Percentiles rank a stretch among this genome's conserved stretches.
These are phyloP conservation scores for Emydomyces testavorans DNA, from an alignment of 2,329 filamentous ascomycete genomes.

Conservation along the genomic window DNA sequence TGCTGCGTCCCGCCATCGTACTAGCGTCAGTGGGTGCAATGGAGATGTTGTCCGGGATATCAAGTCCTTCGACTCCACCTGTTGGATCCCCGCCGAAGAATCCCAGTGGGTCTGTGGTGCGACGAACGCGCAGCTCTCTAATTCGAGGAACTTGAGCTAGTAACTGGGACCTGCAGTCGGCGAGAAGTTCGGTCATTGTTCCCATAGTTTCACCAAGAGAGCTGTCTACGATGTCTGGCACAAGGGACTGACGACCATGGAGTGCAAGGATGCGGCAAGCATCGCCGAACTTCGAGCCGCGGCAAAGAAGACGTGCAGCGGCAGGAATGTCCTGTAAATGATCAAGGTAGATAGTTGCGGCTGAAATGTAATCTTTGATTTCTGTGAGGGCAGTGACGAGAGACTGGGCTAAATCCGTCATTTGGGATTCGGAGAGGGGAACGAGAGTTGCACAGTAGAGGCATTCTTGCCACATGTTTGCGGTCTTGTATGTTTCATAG, in stretches of 20 bases:
- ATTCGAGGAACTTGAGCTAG: constrained; percentile 76
- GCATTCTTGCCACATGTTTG: constrained; percentile 83
- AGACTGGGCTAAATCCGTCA: constrained; percentile 56
- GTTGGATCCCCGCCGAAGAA: constrained; percentile 73
- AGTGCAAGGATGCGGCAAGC: constrained; percentile 67
- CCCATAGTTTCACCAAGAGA: constrained; percentile 72
- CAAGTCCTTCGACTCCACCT: constrained; percentile 44
- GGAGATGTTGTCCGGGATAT: constrained; percentile 85
- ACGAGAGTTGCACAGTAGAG: constrained; percentile 66
- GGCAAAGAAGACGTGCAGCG: constrained; percentile 70
- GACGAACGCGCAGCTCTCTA: constrained; percentile 66
- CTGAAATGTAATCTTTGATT: constrained; percentile 68
- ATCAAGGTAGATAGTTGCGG: constrained; percentile 68
- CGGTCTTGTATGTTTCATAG: constrained; percentile 70
- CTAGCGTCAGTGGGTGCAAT: constrained; percentile 74
- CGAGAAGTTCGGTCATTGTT: constrained; percentile 76
- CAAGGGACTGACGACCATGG: constrained; percentile 48
- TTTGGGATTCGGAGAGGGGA: constrained; percentile 48
- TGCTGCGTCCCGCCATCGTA: constrained; percentile 63
- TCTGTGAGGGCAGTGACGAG: constrained; percentile 64
- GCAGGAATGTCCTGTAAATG: constrained; percentile 61
- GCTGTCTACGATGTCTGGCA: constrained; percentile 59
- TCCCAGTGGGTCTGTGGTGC: constrained; percentile 69
- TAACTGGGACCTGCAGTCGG: constrained; percentile 82
- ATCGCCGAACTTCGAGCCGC: constrained; percentile 74